Base-by-base conservation (phyloP, 495 filamentous ascomycete species). In the Penicillium arizonense region DNA sequence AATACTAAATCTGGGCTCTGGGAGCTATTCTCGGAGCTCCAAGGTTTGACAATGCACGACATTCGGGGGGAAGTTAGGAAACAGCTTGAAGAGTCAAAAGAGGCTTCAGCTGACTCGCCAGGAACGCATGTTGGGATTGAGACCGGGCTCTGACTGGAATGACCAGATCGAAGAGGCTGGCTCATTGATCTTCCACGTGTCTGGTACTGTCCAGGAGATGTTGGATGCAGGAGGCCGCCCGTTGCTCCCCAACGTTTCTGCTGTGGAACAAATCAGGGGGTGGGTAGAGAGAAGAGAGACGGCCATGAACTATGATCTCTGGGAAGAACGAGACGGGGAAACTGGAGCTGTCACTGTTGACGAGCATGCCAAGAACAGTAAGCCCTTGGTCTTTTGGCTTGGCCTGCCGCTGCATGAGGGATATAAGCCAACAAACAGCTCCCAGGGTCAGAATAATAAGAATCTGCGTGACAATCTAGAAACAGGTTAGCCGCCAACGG, bases 171-270 rank as follows among this genome's bases (percentile, higher is more conserved):
- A 36, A 56, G 44, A 48, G 55, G 38, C 46, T 40, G 32, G 21
- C 21, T 38, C 21, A 28, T 50, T 20, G 47, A 24, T 39, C 24
- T 23, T 13, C 46, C 43, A 42, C 44, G 43, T 48, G 49, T 42
- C 38, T 41, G 50, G 34, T 24, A 39, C 50, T 36, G 20, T 24
- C 18, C 24, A 34, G 30, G 20, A 42, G 48, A 47, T 38, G 53
- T 61, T 63, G 57, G 58, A 33, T 71, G 72, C 72, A 72, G 64
- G 62, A 71, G 56, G 56, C 63, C 69, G 68, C 44, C 69, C 69
- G 70, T 73, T 70, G 57, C 55, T 56, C 47, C 52, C 53, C 61
- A 65, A 70, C 65, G 60, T 61, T 67, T 63, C 67, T 73, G 71
- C 47, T 32, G 72, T 75, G 72, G 50, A 72, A 75, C 70, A 55